Evolutionary conservation across 2,329 filamentous ascomycete genomes (phyloP), one percentile per base, ranked within the genome.

Genomic region (Diaporthe nobilis): DNA sequence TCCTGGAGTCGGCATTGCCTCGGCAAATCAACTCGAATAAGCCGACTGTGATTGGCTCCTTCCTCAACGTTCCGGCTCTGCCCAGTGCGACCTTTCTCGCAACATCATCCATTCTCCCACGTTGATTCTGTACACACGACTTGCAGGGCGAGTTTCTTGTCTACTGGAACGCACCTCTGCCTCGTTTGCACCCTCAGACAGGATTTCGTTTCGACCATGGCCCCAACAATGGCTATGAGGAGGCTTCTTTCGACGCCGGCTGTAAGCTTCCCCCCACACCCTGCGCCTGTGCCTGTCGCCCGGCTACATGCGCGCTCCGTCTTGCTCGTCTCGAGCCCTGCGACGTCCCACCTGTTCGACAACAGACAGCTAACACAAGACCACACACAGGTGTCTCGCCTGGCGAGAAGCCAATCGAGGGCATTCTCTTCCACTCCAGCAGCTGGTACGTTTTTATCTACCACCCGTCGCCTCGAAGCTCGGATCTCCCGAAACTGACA

Each of bases 361-460:
- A 51, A 51, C 65, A 71, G 57, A 63, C 49, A 55, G 49, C 81
- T 82, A 68, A 82, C 77, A 67, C 72, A 75, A 77, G 72, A 63
- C 77, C 76, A 77, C 61, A 77, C 61, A 75, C 80, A 95, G 93
- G 90, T 94, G 83, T 90, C 91, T 79, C 90, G 90, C 82, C 86
- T 88, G 80, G 85, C 92, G 81, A 90, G 89, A 85, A 89, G 88
- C 81, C 91, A 94, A 82, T 88, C 90, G 82, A 91, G 96, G 86
- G 89, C 92, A 77, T 98, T 99, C 87, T 98, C 96, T 77, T 95
- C 94, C 78, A 96, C 96, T 78, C 92, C 93, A 82, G 92, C 94
- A 80, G 93, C 92, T 81, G 93, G 94, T 95, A 91, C 82, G 92
- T 84, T 39, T 84, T 37, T 37, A 63, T 37, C n/a, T 20, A 12